Evolutionary conservation across 371 early-diverging fungal genomes (phyloP), one percentile per base, ranked within the genome.

Genomic region (Blakeslea trispora): DNA sequence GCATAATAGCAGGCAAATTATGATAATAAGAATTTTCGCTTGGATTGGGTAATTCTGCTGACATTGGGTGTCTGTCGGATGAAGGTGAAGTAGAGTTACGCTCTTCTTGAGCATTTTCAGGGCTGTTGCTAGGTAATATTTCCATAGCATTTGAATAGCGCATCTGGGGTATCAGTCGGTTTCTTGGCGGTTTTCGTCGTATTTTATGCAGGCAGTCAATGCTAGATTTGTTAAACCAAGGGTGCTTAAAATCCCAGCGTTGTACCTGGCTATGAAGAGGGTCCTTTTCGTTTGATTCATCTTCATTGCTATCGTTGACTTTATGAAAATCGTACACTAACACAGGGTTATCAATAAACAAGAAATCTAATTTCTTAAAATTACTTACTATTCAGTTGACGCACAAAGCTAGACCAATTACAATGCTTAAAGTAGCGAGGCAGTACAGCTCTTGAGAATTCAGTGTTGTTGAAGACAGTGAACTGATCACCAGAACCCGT

Each of bases 311-410:
- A 15, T 66, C 67, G 37, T 57, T 58, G 14, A 59, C 50, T 37
- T 66, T 66, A 32, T 66, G 67, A 34, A 66, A 66, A 14, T 57
- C 67, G 31, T 66, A 66, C 67, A 66, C 67, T 66, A 28, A 28
- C 54, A 18, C 1, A 42, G 45, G 46, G 23, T 44, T 15, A n/a
- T n/a, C n/a, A 42, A 18, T 1, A 19, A n/a, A 40, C 24, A n/a
- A 31, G 13, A 18, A 42, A 52, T 4, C 5, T 0, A 11, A 23
- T 17, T 21, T 10, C 17, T 15, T n/a, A 5, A 6, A 18, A 40
- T 40, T 0, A 53, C 54, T 40, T 57, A 66, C 67, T 66, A 15
- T 66, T 66, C 14, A 66, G 22, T 52, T 66, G 67, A 21, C 67
- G 28, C 21, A 66, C 67, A 41, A 66, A 66, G 24, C 67, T 66